These are phyloP conservation scores for Dioscorea zingiberensis DNA, from an alignment of 106 monocot species.

Conservation along the genomic window DNA sequence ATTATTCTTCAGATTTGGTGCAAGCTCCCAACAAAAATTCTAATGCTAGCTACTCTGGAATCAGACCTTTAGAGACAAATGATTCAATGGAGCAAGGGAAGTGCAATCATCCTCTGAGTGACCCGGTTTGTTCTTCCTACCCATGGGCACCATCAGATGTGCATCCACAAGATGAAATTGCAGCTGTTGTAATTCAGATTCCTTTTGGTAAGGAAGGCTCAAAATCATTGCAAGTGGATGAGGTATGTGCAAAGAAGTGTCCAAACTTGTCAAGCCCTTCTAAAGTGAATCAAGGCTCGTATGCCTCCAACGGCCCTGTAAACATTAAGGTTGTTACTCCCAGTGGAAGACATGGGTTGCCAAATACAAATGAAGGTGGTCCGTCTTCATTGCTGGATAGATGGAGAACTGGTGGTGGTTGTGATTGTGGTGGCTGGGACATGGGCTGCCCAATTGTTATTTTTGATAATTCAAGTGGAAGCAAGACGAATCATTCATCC, in stretches of 20 bases:
- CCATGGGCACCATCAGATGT: conserved; percentile 48
- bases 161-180: conserved; percentile 56
- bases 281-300: conserved; percentile 13
- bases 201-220: conserved; percentile 37
- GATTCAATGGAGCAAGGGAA: conserved; percentile 15
- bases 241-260: neutral
- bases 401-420: conserved; percentile 80
- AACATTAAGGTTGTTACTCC: conserved; percentile 59
- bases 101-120: conserved; percentile 10
- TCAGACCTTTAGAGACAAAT: conserved; percentile 5
- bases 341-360: conserved; percentile 58
- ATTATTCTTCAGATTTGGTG: conserved; percentile 16
- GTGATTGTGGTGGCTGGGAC: conserved; percentile 99
- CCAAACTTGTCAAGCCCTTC: conserved; percentile 2
- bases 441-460: conserved; percentile 83
- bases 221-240: conserved; percentile 19
- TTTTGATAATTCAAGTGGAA: conserved; percentile 30
- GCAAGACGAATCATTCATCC: conserved; percentile 15
- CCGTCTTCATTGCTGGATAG: conserved; percentile 83
- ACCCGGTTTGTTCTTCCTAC: conserved; percentile 33
- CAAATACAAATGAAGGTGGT: conserved; percentile 41
- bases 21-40: conserved; percentile 15
- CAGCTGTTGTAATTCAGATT: conserved; percentile 50
- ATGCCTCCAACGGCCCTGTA: conserved; percentile 4
- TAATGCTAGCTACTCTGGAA: conserved; percentile 11